phyloP scores from a whole-genome alignment of 495 filamentous ascomycete species.

The Xylaria palmicola region DNA sequence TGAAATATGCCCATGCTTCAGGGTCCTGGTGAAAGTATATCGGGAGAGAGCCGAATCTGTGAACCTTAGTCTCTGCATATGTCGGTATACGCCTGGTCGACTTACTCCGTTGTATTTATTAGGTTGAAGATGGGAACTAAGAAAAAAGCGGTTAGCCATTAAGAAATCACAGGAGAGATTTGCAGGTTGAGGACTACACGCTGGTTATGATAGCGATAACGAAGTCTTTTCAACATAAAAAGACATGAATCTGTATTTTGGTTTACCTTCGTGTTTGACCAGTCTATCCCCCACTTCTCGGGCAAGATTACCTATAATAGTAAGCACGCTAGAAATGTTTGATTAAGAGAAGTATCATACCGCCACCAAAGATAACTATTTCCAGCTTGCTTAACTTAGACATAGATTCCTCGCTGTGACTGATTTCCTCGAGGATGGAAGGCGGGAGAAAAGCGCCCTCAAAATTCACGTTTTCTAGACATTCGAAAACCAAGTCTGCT shows the following conservation, averaged over 20 bases:
- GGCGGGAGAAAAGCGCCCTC: conserved; percentile 31
- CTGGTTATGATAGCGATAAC: too few species aligned
- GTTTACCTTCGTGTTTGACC: conserved; percentile 17
- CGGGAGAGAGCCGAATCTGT: conserved; percentile 36
- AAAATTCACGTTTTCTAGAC: conserved; percentile 27
- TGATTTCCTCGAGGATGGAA: conserved; percentile 39
- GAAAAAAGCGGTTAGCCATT: not conserved
- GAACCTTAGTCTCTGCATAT: not conserved
- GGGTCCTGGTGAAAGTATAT: conserved; percentile 34
- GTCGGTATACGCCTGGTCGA: not conserved
- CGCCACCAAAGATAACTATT: conserved; percentile 33
- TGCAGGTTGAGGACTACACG: not conserved
- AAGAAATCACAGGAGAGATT: not conserved
- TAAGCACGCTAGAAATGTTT: not conserved
- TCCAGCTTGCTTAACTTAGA: conserved; percentile 24
- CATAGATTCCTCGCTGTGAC: conserved; percentile 21
- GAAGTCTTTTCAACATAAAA: too few species aligned
- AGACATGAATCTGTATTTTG: too few species aligned
- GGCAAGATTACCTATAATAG: conserved; percentile 26
- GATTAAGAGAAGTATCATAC: not conserved
- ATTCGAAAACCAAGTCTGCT: conserved; percentile 26
- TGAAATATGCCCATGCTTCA: conserved; percentile 45
- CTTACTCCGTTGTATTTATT: conserved; percentile 36
- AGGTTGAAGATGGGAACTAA: conserved; percentile 26
- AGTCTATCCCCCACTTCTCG: conserved; percentile 27